phyloP scores from a whole-genome alignment of 2,329 filamentous ascomycete genomes.

The Phyllosticta capitalensis region DNA sequence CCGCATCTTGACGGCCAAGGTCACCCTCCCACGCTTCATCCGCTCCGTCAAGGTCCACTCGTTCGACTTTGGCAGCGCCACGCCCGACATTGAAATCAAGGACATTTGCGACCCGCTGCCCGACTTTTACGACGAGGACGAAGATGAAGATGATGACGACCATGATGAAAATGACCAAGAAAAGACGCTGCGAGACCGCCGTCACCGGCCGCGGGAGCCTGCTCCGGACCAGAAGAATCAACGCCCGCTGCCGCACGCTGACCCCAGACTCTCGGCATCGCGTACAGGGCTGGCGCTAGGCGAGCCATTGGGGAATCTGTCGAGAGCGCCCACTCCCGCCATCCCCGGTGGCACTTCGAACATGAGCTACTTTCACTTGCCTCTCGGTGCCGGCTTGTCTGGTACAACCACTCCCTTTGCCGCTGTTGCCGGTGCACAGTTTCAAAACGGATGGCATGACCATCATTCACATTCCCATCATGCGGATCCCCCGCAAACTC shows the following conservation, averaged over 20 bases:
- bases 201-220: slow-evolving; percentile 18
- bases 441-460: slow-evolving; percentile 43
- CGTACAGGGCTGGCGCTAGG: slow-evolving; percentile 22
- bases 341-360: slow-evolving; percentile 63
- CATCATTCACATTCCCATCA: slow-evolving; percentile 18
- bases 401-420: slow-evolving; percentile 72
- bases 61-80: slow-evolving; percentile 80
- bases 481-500: slow-evolving; percentile 25
- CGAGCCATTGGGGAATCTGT: slow-evolving; percentile 28
- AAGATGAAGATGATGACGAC: slow-evolving; percentile 52
- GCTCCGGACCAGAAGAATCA: slow-evolving; percentile 15
- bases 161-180: slow-evolving; percentile 19
- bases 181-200: slow-evolving; percentile 21
- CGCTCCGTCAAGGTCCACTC: slow-evolving; percentile 89
- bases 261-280: slow-evolving; percentile 14
- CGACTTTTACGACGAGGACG: slow-evolving; percentile 87
- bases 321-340: slow-evolving; percentile 46
- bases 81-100: slow-evolving; percentile 83
- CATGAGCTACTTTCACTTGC: slow-evolving; percentile 73
- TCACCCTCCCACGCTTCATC: slow-evolving; percentile 88
- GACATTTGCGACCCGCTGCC: slow-evolving; percentile 92
- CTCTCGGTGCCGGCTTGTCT: slow-evolving; percentile 60
- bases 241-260: slow-evolving; percentile 16
- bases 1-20: slow-evolving; percentile 20
- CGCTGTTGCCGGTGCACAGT: slow-evolving; percentile 64